Evolutionary conservation across 2,329 filamentous ascomycete genomes (phyloP), one percentile per base, ranked within the genome.

Genomic region (Penicillium psychrosexuale): DNA sequence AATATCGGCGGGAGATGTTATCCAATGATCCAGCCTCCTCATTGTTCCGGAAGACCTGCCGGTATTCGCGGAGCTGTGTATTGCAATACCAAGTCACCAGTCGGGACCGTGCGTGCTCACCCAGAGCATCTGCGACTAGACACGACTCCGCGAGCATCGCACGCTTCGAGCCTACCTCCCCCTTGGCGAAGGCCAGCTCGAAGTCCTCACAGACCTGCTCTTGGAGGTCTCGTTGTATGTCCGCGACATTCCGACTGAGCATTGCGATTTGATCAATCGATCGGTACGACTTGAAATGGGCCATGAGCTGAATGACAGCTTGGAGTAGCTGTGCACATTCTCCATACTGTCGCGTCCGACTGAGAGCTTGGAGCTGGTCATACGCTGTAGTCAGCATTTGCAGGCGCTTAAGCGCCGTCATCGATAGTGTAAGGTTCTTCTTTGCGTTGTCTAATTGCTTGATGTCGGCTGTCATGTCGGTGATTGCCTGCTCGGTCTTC

Each of bases 371-470:
- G 55, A 99, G 81, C 77, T 99, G 94, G 71, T 97, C 94, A 75
- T 97, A 99, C n/a, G 94, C 94, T 3, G 94, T 97, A 5, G 94
- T 97, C 70, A 99, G 78, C 94, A 99, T 99, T 80, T 99, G 94
- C 65, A 99, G 81, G 44, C 94, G 84, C 79, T 99, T 99, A 67
- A 99, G 80, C 22, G 93, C 93, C 40, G 94, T 99, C 94, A 99
- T 99, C 62, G 91, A 97, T 51, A 96, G 82, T 9, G 94, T 97
- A 58, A 99, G 81, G 75, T 99, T 99, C 73, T 88, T 88, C 80
- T 99, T 99, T 36, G 94, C 97, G 73, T 89, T 90, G 75, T 99
- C 94, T 61, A 99, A 82, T 63, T 93, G 87, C 78, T 99, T 99
- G 73, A 99, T 99, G 69, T 99, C 94, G 55, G 94, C 91, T 58